phyloP scores from a whole-genome alignment of 2,329 filamentous ascomycete genomes.

The Beauveria brongniartii region DNA sequence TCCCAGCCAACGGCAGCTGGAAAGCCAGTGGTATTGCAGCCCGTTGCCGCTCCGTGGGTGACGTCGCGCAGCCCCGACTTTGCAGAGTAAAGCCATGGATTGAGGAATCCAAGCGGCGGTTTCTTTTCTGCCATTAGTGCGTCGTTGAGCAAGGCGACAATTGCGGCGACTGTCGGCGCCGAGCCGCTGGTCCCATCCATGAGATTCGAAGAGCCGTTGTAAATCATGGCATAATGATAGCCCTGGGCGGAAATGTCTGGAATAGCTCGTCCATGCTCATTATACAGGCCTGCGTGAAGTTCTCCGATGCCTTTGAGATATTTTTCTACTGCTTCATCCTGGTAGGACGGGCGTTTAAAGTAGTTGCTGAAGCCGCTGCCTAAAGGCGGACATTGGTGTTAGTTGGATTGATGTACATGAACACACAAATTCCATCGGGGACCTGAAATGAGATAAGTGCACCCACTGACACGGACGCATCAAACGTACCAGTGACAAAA shows the following conservation, averaged over 20 bases:
- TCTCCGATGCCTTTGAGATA: slow-evolving; percentile 36
- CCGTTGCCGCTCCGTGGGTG: slow-evolving; percentile 12
- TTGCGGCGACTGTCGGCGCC: slow-evolving; percentile 52
- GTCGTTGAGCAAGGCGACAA: slow-evolving; percentile 59
- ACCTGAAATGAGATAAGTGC: too few relatives aligned
- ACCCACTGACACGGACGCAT: too few relatives aligned
- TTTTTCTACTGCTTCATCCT: slow-evolving; percentile 24
- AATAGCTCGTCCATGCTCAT: slow-evolving; percentile 45
- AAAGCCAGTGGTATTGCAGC: slow-evolving; percentile 4
- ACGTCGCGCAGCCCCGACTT: slow-evolving; percentile 6
- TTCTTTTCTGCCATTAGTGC: slow-evolving; percentile 48
- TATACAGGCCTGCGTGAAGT: slow-evolving; percentile 41
- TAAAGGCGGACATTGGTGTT: neutral
- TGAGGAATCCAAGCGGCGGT: slow-evolving; percentile 49
- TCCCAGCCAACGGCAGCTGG: slow-evolving; percentile 15
- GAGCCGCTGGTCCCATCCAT: slow-evolving; percentile 37
- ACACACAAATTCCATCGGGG: neutral
- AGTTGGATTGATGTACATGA: neutral
- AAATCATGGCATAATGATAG: slow-evolving; percentile 21
- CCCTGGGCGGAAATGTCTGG: slow-evolving; percentile 54
- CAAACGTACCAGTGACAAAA: slow-evolving; percentile 13
- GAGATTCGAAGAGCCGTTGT: slow-evolving; percentile 13
- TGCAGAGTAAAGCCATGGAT: slow-evolving; percentile 48
- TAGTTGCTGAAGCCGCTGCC: slow-evolving; percentile 17
- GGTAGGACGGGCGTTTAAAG: slow-evolving; percentile 20